Conservation (phyloP, 169 alveolate species). For the Plasmodium vivax region DNA sequence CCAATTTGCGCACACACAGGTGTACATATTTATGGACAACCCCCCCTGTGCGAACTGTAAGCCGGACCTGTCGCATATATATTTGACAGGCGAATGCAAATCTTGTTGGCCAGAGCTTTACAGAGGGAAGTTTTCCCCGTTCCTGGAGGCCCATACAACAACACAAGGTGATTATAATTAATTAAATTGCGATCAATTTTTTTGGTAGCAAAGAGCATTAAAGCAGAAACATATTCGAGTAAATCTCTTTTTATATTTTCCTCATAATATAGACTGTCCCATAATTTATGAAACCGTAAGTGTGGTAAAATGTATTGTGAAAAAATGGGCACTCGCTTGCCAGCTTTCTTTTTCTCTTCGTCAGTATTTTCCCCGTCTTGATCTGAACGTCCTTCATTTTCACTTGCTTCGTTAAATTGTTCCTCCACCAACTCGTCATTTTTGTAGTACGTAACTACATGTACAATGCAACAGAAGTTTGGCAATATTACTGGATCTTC, state of each 20-base stretch:
- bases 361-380: slow-evolving; percentile 19
- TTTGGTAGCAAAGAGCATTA: slow-evolving; percentile 81
- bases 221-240: slow-evolving; percentile 81
- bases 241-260: slow-evolving; percentile 79
- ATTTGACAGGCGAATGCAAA: slow-evolving; percentile 77
- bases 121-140: slow-evolving; percentile 83
- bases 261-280: slow-evolving; percentile 86
- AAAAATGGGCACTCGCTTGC: slow-evolving; percentile 73
- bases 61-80: slow-evolving; percentile 42
- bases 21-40: slow-evolving; percentile 1
- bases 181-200: slow-evolving; percentile 81
- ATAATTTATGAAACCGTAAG: slow-evolving; percentile 80
- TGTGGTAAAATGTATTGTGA: slow-evolving; percentile 84
- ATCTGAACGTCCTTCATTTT: slow-evolving; percentile 38
- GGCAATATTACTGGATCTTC: slow-evolving; percentile 72
- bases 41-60: neutral
- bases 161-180: slow-evolving; percentile 82
- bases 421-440: slow-evolving; percentile 74
- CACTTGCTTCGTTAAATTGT: slow-evolving; percentile 65
- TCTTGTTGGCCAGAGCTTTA: slow-evolving; percentile 79
- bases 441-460: slow-evolving; percentile 70
- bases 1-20: neutral
- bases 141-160: slow-evolving; percentile 89
- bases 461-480: slow-evolving; percentile 65
- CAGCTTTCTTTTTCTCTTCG: neutral